Base-by-base conservation (phyloP, 208 protist species). In the Herpetomonas tarakana region DNA sequence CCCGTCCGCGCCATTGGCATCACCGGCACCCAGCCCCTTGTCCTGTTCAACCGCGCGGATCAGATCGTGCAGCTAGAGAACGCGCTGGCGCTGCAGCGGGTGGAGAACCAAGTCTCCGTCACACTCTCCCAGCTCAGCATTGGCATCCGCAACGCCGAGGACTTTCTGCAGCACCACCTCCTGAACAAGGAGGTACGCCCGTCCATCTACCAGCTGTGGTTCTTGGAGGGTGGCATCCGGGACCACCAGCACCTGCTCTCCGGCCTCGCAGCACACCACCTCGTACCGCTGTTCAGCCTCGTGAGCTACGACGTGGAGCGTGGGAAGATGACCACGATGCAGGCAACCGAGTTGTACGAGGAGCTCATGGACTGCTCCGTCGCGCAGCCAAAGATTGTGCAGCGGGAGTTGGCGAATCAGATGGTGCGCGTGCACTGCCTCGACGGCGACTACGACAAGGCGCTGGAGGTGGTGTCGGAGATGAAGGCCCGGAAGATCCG, bases 331-430 rank as follows among this genome's bases (percentile, higher is more conserved):
- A 83, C 80, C 7, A 38, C 78, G 12, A 67, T 74, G 29, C 58
- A 92, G 65, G 86, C 90, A 7, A 76, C 82, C 59, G 80, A 93
- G 69, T 60, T 96, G 3, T 96, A 92, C 64, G 75, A 89, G 59
- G 86, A 92, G 68, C 81, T 96, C 47, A 91, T 92, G 83, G 86
- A 96, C 77, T 88, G 76, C 66, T 84, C 78, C n/a, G 79, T 86
- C 6, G 90, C 86, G 2, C 86, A 93, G 65, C 85, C 90, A 7
- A 82, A 75, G 69, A 77, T 93, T 52, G 90, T 96, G 53, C 90
- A 93, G 68, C 86, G 90, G 18, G 90, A 96, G 74, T 52, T 96
- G 35, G 74, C 76, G 3, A 92, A 96, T 49, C 90, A 96, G 62
- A 96, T 96, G 86, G 65, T 93, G 14, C 86, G 90, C 9, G 73